phyloP scores from a whole-genome alignment of 2,329 filamentous ascomycete species.

The Fusarium nematophilum region DNA sequence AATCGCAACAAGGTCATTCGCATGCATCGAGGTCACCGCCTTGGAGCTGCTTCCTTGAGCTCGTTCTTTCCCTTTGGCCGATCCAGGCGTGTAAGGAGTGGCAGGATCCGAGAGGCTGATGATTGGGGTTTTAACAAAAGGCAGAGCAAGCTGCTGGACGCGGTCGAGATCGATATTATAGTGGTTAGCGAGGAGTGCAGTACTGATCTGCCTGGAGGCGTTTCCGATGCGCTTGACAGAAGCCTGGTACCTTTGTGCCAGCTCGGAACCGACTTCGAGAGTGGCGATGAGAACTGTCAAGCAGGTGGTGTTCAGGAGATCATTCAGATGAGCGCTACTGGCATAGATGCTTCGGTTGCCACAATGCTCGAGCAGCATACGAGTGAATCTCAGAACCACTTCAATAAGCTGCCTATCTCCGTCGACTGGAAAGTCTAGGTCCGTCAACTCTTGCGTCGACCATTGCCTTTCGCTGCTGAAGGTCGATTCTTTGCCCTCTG shows the following conservation, averaged over 20 bases:
- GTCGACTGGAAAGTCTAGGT: constrained; percentile 75
- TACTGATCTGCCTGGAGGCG: constrained; percentile 73
- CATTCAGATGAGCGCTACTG: constrained; percentile 89
- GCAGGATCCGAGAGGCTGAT: constrained; percentile 63
- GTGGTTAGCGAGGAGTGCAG: constrained; percentile 82
- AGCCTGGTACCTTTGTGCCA: constrained; percentile 93
- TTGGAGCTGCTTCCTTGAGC: constrained; percentile 53
- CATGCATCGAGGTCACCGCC: constrained; percentile 71
- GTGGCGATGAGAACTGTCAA: constrained; percentile 81
- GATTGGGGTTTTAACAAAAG: constrained; percentile 80
- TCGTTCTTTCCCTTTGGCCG: constrained; percentile 83
- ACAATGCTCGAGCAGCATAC: constrained; percentile 90
- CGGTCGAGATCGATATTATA: constrained; percentile 84
- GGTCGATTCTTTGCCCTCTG: constrained; percentile 57
- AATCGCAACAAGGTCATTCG: constrained; percentile 85
- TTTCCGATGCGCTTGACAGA: constrained; percentile 82
- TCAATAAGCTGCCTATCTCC: constrained; percentile 86
- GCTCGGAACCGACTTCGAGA: constrained; percentile 82
- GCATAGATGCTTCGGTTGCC: constrained; percentile 96
- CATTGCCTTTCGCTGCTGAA: constrained; percentile 62
- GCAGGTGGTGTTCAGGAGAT: constrained; percentile 88
- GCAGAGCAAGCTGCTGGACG: constrained; percentile 83
- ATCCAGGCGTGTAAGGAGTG: constrained; percentile 64
- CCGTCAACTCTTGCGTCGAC: constrained; percentile 59
- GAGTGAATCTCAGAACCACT: constrained; percentile 84